phyloP scores from a whole-genome alignment of 495 filamentous ascomycete genomes.

The Neurospora sp. region DNA sequence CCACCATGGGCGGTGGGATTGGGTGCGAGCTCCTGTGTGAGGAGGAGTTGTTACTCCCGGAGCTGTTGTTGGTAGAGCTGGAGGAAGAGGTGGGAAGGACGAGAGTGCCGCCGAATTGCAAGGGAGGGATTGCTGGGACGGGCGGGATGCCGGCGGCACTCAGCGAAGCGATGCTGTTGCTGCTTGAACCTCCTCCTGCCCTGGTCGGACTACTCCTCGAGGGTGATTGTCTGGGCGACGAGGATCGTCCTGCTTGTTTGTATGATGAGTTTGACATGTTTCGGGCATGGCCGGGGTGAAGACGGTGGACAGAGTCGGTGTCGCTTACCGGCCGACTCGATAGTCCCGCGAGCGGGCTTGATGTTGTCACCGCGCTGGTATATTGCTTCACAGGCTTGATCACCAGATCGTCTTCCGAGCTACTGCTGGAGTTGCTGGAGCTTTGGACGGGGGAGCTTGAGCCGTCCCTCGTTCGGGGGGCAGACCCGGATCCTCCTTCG shows the following conservation, averaged over 20 bases:
- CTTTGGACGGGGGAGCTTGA: conserved; percentile 13
- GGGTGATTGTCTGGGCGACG: conserved; percentile 1
- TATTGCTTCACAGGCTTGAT: conserved; percentile 16
- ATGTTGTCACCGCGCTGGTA: background rate
- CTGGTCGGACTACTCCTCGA: conserved; percentile 1
- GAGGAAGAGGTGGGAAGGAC: background rate
- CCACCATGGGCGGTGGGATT: background rate
- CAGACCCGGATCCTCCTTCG: background rate
- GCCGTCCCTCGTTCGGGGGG: conserved; percentile 1
- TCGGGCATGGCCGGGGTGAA: conserved; percentile 21
- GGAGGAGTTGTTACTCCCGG: background rate
- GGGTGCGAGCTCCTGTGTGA: background rate
- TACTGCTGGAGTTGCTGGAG: conserved; percentile 21
- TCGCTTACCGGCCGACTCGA: conserved; percentile 9
- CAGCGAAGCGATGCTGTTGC: conserved; percentile 2
- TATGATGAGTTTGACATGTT: conserved; percentile 16
- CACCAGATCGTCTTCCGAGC: conserved; percentile 27
- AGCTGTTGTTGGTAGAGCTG: background rate
- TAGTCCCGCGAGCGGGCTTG: background rate
- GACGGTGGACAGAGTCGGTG: conserved; percentile 14
- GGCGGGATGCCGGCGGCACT: conserved; percentile 15
- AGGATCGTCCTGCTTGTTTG: background rate
- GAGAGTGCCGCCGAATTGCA: conserved; percentile 9
- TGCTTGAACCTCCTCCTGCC: background rate
- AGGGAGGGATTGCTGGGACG: conserved; percentile 16